Evolutionary conservation across 148 eudicot genomes (phyloP).

Genomic region (Oxyria digyna): DNA sequence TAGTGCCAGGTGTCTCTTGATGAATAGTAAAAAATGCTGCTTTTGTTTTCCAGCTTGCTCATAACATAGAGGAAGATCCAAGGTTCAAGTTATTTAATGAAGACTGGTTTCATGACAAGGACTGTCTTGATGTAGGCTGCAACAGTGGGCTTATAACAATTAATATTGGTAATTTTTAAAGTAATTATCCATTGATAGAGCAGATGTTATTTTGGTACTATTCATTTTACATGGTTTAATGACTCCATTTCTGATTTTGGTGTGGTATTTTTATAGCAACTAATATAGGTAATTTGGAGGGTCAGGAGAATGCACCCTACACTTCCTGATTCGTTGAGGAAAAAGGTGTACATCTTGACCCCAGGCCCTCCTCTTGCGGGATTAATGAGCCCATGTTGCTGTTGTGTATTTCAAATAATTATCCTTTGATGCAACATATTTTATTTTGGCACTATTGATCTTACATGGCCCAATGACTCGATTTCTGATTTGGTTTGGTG

Average conservation of each 20-base stretch:
- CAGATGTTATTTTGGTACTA: no score
- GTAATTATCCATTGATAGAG: no score
- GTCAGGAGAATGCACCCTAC: no score
- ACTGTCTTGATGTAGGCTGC: conserved; percentile 95
- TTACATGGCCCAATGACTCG: neutral
- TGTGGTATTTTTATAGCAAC: no score
- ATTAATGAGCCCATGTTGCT: no score
- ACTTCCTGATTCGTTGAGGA: no score
- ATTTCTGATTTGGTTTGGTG: neutral
- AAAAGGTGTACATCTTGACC: no score
- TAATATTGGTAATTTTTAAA: conserved; percentile 55
- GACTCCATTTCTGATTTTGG: no score
- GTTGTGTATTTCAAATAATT: neutral
- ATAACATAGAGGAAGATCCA: conserved; percentile 72
- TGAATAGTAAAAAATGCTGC: neutral
- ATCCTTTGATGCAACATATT: neutral
- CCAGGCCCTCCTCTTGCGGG: no score
- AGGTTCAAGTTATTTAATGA: conserved; percentile 58
- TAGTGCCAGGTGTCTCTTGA: neutral
- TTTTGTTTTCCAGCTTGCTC: conserved; percentile 51
- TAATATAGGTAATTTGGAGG: no score
- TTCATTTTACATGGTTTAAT: no score
- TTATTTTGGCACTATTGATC: neutral
- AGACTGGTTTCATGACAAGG: conserved; percentile 87
- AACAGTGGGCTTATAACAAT: conserved; percentile 82